phyloP scores from a whole-genome alignment of 1,284 basidiomycete genomes.

The Stygiomarasmius scandens region DNA sequence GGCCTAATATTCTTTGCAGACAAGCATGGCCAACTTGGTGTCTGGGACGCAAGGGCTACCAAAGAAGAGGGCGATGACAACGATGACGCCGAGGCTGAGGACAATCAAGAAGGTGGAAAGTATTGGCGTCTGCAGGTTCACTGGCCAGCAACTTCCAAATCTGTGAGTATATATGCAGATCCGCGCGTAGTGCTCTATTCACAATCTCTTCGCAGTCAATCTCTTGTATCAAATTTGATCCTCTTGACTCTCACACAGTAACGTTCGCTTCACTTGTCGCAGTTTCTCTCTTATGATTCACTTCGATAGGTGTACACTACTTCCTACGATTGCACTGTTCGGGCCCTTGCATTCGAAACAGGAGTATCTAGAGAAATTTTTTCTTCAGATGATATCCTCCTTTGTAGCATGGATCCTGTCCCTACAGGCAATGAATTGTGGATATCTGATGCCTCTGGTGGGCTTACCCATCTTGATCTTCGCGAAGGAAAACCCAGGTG shows the following conservation, averaged over 20 bases:
- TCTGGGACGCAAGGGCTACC: constrained; percentile 79
- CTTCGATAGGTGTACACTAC: constrained; percentile 67
- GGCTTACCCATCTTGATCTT: constrained; percentile 72
- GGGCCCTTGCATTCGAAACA: constrained; percentile 68
- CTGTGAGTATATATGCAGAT: constrained; percentile 24
- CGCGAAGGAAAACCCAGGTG: constrained; percentile 62
- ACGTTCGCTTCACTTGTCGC: constrained; percentile 29
- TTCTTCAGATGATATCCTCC: constrained; percentile 58
- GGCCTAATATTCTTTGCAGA: constrained; percentile 41
- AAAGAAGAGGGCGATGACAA: constrained; percentile 68
- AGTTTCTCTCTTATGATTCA: background rate
- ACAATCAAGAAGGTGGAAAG: constrained; percentile 62
- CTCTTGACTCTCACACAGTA: constrained; percentile 71
- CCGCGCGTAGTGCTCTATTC: background rate
- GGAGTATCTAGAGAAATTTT: constrained; percentile 70
- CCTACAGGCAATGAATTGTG: constrained; percentile 75
- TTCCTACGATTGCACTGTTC: constrained; percentile 77
- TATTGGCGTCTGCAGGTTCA: constrained; percentile 80
- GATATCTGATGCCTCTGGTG: constrained; percentile 72
- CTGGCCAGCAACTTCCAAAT: constrained; percentile 78
- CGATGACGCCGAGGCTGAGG: constrained; percentile 44
- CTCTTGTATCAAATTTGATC: constrained; percentile 73
- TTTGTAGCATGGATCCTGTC: constrained; percentile 67
- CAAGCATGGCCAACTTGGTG: constrained; percentile 77
- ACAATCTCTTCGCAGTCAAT: constrained; percentile 48